phyloP scores from a whole-genome alignment of 805 yeast genomes.

The Debaryomyces prosopidis region DNA sequence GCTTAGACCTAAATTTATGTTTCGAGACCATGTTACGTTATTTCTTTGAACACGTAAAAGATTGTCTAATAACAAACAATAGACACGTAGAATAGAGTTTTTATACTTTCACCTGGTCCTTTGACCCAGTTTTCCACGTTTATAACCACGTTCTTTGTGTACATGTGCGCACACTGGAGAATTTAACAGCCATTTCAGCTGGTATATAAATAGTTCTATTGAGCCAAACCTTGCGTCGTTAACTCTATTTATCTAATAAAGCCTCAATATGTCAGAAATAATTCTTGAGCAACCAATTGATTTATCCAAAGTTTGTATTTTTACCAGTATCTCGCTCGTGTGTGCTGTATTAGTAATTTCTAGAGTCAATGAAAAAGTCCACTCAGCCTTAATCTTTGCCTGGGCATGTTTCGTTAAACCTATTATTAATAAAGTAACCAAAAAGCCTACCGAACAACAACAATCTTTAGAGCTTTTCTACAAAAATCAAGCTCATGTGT shows the following conservation, averaged over 20 bases:
- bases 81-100: no score
- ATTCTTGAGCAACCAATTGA: constrained; percentile 9
- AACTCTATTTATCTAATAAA: neutral
- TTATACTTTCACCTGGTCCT: no score
- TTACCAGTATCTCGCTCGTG: constrained; percentile 17
- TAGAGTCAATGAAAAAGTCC: constrained; percentile 20
- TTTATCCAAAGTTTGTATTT: constrained; percentile 14
- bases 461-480: constrained; percentile 68
- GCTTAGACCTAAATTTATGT: no score
- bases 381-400: constrained; percentile 30
- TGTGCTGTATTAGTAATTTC: constrained; percentile 15
- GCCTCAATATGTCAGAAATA: constrained; percentile 3
- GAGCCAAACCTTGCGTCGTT: neutral
- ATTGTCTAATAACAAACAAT: no score
- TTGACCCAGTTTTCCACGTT: neutral
- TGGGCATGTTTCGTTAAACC: constrained; percentile 66
- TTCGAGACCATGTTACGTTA: no score
- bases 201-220: neutral
- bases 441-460: constrained; percentile 48
- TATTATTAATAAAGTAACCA: constrained; percentile 33
- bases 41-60: no score
- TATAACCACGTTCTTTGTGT: constrained; percentile 4
- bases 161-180: neutral
- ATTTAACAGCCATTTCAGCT: neutral
- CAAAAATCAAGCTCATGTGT: constrained; percentile 73